These are phyloP conservation scores for Psidium friedrichsthalianum DNA, from an alignment of 345 rosid genomes.

Conservation along the genomic window DNA sequence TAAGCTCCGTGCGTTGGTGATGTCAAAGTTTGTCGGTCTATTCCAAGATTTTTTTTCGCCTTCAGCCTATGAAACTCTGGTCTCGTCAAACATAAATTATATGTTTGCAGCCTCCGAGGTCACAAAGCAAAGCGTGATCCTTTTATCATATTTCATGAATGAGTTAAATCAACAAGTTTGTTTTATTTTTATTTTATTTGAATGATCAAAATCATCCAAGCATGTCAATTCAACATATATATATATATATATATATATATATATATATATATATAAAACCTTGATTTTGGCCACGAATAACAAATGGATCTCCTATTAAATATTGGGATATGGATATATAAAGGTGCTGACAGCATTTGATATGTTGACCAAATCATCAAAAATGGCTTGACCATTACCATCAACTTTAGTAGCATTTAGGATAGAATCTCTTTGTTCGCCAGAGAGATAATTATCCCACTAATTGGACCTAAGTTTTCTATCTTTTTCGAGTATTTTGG, in stretches of 20 bases:
- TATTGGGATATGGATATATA: too few relatives aligned
- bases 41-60: background rate
- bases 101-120: background rate
- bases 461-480: too few relatives aligned
- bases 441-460: too few relatives aligned
- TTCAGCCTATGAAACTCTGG: too few relatives aligned
- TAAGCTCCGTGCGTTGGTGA: background rate
- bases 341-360: too few relatives aligned
- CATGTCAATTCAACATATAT: background rate
- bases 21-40: background rate
- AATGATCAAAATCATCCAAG: background rate
- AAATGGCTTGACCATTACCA: too few relatives aligned
- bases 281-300: too few relatives aligned
- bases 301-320: too few relatives aligned
- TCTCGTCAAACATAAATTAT: background rate
- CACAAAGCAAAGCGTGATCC: background rate
- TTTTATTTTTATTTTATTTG: background rate
- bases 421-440: too few relatives aligned
- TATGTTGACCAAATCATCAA: too few relatives aligned
- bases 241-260: background rate
- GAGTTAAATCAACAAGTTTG: background rate
- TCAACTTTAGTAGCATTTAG: too few relatives aligned
- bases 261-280: background rate
- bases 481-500: too few relatives aligned
- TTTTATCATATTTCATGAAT: background rate